Evolutionary conservation across 352 stramenopile genomes (phyloP).

Genomic region (Globisporangium okanoganense): DNA sequence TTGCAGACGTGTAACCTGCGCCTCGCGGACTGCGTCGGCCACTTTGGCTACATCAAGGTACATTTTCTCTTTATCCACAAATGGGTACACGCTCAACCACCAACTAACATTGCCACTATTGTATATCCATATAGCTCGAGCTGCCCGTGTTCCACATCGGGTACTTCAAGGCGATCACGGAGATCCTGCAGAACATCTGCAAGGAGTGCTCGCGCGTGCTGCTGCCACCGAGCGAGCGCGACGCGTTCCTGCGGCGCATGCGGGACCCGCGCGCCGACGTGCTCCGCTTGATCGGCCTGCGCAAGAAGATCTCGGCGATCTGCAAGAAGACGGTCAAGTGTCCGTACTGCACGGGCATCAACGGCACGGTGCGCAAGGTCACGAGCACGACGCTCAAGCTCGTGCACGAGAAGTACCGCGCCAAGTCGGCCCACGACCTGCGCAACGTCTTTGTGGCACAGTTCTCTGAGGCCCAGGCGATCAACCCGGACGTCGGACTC

Average conservation of each 20-base stretch:
- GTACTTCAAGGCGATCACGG: constrained; percentile 98
- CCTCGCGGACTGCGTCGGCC: constrained; percentile 96
- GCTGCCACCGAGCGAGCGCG: constrained; percentile 87
- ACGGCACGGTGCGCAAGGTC: constrained; percentile 98
- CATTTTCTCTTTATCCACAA: neutral
- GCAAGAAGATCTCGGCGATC: constrained; percentile 94
- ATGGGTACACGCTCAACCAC: neutral
- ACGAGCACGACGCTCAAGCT: constrained; percentile 97
- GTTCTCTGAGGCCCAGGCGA: constrained; percentile 68
- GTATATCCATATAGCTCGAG: constrained; percentile 45
- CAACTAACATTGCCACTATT: neutral
- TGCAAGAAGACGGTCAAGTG: constrained; percentile 97
- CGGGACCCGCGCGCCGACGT: constrained; percentile 76
- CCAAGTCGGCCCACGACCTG: constrained; percentile 80
- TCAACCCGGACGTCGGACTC: constrained; percentile 82
- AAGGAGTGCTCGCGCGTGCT: constrained; percentile 95
- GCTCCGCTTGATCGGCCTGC: constrained; percentile 64
- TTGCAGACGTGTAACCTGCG: constrained; percentile 83
- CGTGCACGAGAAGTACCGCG: constrained; percentile 97
- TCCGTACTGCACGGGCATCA: constrained; percentile 94
- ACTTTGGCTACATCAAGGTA: constrained; percentile 98
- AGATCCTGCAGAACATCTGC: constrained; percentile 98
- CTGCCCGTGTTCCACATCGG: constrained; percentile 99
- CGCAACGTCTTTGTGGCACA: constrained; percentile 84
- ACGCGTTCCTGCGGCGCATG: constrained; percentile 87